phyloP scores from a whole-genome alignment of 495 filamentous ascomycete genomes.

The Entonaema liquescens region DNA sequence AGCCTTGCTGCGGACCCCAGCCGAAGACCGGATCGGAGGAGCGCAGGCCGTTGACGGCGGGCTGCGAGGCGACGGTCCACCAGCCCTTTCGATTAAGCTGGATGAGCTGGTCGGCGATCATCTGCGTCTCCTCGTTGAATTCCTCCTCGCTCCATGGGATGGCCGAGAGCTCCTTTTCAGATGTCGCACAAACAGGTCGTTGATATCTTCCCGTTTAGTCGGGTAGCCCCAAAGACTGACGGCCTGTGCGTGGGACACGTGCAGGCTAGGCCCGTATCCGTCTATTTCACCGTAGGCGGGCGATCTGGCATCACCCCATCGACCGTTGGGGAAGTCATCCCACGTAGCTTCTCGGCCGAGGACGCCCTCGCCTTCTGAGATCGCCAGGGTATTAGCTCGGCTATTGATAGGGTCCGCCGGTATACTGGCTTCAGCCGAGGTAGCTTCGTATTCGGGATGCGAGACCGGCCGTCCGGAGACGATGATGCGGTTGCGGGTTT shows the following conservation, averaged over 20 bases:
- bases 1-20: slow-evolving; percentile 92
- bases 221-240: slow-evolving; percentile 86
- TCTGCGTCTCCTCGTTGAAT: slow-evolving; percentile 81
- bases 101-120: slow-evolving; percentile 78
- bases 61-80: slow-evolving; percentile 98
- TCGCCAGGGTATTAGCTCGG: slow-evolving; percentile 83
- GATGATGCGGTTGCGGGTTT: slow-evolving; percentile 85
- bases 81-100: slow-evolving; percentile 82
- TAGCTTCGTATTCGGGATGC: slow-evolving; percentile 70
- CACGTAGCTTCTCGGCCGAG: slow-evolving; percentile 95
- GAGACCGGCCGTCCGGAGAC: slow-evolving; percentile 66
- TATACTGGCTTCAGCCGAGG: slow-evolving; percentile 69
- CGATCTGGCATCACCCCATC: slow-evolving; percentile 91
- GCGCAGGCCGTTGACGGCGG: slow-evolving; percentile 84
- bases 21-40: slow-evolving; percentile 84
- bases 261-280: slow-evolving; percentile 90
- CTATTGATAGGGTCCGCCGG: slow-evolving; percentile 67
- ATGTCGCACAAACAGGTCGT: slow-evolving; percentile 78
- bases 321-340: slow-evolving; percentile 98
- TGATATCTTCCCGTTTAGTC: slow-evolving; percentile 71
- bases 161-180: slow-evolving; percentile 76
- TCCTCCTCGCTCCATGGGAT: slow-evolving; percentile 96
- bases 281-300: slow-evolving; percentile 96
- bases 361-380: slow-evolving; percentile 90
- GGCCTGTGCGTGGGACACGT: slow-evolving; percentile 80